Evolutionary conservation across 805 yeast genomes (phyloP).

Genomic region (Candida morakotiae): DNA sequence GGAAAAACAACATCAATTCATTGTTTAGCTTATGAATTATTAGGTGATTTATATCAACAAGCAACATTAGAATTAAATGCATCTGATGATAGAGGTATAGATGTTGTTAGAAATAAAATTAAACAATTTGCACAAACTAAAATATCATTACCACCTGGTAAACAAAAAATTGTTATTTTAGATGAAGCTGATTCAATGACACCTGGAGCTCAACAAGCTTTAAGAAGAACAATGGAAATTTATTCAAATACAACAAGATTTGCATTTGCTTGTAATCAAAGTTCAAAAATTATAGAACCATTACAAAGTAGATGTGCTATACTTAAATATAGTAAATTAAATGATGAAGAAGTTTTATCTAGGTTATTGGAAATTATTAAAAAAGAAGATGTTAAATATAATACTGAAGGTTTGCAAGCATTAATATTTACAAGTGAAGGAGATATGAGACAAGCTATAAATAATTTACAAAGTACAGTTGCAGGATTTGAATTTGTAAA

Average conservation of each 20-base stretch:
- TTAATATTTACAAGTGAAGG: conserved; percentile 95
- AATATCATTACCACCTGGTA: conserved; percentile 79
- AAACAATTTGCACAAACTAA: conserved; percentile 95
- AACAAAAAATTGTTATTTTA: conserved; percentile 87
- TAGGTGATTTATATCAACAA: conserved; percentile 68
- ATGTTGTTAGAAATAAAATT: conserved; percentile 89
- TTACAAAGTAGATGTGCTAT: conserved; percentile 96
- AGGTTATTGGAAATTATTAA: conserved; percentile 69
- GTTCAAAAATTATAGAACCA: conserved; percentile 93
- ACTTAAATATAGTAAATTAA: conserved; percentile 72
- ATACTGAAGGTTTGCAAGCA: conserved; percentile 90
- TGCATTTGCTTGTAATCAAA: conserved; percentile 97
- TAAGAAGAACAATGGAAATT: conserved; percentile 91
- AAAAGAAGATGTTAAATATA: conserved; percentile 67
- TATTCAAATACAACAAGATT: conserved; percentile 94
- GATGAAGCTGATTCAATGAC: conserved; percentile 98
- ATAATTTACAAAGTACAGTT: conserved; percentile 88
- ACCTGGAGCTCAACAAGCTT: conserved; percentile 93
- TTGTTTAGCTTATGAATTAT: conserved; percentile 79
- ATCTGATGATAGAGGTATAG: conserved; percentile 96
- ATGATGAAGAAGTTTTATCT: conserved; percentile 80
- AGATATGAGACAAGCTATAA: conserved; percentile 97
- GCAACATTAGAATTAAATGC: conserved; percentile 95
- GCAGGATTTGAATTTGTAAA: conserved; percentile 93
- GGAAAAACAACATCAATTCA: conserved; percentile 95